phyloP scores from a whole-genome alignment of 2,329 filamentous ascomycete genomes.

The Neurospora sp. region DNA sequence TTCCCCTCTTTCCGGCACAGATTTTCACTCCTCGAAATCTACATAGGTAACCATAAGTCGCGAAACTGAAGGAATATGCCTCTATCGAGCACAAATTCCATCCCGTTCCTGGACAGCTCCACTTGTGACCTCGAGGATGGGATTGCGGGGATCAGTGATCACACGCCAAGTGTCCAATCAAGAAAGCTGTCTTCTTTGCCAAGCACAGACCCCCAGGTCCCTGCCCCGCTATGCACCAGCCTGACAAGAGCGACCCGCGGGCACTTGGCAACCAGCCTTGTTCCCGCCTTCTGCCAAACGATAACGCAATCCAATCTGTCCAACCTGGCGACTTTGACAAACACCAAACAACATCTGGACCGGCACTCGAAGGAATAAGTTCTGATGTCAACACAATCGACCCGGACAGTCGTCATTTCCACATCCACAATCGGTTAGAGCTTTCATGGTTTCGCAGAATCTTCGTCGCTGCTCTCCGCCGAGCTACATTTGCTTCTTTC shows the following conservation, averaged over 20 bases:
- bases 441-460: neutral
- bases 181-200: neutral
- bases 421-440: neutral
- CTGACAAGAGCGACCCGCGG: neutral
- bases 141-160: neutral
- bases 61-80: neutral
- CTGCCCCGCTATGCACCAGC: neutral
- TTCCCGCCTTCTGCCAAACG: neutral
- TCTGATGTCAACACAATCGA: neutral
- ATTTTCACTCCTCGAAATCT: neutral
- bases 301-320: neutral
- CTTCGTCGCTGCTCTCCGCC: neutral
- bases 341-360: neutral
- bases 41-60: neutral
- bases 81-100: neutral
- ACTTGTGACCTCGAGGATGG: neutral
- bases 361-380: neutral
- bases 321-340: neutral
- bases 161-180: neutral
- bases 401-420: neutral
- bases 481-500: slow-evolving; percentile 1
- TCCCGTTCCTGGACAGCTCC: neutral
- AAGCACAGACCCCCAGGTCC: neutral
- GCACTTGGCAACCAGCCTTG: neutral
- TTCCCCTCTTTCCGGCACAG: neutral